These are phyloP conservation scores for Lagenidium sp. DNA, from an alignment of 352 stramenopile genomes.

Conservation along the genomic window DNA sequence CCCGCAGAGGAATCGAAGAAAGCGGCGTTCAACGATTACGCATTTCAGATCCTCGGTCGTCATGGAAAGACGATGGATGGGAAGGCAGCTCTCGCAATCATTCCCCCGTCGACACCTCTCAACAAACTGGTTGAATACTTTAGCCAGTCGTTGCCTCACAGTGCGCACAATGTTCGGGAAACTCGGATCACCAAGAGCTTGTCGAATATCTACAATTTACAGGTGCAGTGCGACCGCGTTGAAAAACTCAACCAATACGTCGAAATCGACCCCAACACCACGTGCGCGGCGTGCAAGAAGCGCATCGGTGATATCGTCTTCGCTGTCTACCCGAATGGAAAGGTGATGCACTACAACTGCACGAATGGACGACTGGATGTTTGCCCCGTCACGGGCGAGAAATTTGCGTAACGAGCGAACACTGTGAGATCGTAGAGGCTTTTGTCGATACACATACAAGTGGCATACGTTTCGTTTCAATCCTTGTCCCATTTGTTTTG, in stretches of 20 bases:
- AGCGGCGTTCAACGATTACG: slow-evolving; percentile 69
- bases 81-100: slow-evolving; percentile 50
- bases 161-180: slow-evolving; percentile 76
- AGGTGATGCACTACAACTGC: slow-evolving; percentile 86
- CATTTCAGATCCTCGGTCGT: slow-evolving; percentile 62
- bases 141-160: slow-evolving; percentile 66
- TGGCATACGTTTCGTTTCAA: too few relatives aligned
- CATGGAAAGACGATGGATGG: slow-evolving; percentile 77
- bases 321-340: slow-evolving; percentile 77
- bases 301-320: slow-evolving; percentile 86
- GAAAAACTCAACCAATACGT: slow-evolving; percentile 69
- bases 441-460: slow-evolving; percentile 12
- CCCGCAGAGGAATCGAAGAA: slow-evolving; percentile 73
- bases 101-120: slow-evolving; percentile 59
- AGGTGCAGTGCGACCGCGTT: slow-evolving; percentile 82
- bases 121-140: slow-evolving; percentile 83
- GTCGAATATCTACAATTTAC: slow-evolving; percentile 87
- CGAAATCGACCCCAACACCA: slow-evolving; percentile 74
- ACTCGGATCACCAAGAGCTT: slow-evolving; percentile 71
- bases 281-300: slow-evolving; percentile 78
- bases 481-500: slow-evolving; percentile 1
- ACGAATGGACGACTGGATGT: slow-evolving; percentile 78
- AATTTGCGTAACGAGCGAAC: slow-evolving; percentile 41
- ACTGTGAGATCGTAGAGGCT: neutral
- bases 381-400: slow-evolving; percentile 71